phyloP scores from a whole-genome alignment of 2,329 filamentous ascomycete species.

The Pestalotiopsis sp. region DNA sequence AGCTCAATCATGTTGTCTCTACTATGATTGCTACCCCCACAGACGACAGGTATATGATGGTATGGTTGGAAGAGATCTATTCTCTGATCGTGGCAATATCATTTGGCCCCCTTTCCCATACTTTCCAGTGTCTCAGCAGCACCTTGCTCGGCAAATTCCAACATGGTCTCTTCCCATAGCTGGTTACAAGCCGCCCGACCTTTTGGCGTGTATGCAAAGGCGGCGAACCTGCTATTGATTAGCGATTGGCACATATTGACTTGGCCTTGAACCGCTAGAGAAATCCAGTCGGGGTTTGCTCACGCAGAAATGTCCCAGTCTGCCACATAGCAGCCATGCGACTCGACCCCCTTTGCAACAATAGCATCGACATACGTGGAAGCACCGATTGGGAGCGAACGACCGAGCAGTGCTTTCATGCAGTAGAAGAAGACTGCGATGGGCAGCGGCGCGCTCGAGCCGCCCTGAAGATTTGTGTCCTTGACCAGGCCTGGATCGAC shows the following conservation, averaged over 20 bases:
- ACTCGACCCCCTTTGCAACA: not conserved
- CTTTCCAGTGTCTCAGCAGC: not conserved
- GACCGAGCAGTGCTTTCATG: not conserved
- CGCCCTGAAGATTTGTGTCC: not conserved
- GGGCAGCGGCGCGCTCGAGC: not conserved
- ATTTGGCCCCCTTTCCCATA: not conserved
- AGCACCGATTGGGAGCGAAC: not conserved
- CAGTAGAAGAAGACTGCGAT: not conserved
- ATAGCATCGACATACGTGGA: conserved; percentile 9
- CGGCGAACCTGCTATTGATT: not conserved
- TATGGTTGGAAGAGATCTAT: not conserved
- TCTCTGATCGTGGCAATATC: not conserved
- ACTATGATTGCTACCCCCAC: too few relatives aligned
- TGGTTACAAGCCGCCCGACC: not conserved
- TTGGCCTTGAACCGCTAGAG: not conserved
- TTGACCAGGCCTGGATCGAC: conserved; percentile 4
- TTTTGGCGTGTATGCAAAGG: conserved; percentile 3
- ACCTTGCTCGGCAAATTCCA: not conserved
- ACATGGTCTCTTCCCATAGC: conserved; percentile 7
- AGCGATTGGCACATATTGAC: not conserved
- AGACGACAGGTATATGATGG: not conserved
- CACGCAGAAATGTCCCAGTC: conserved; percentile 4
- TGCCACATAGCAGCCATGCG: not conserved
- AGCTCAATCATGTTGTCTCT: too few relatives aligned
- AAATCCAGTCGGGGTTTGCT: not conserved